These are phyloP conservation scores for Monosporascus sp. DNA, from an alignment of 2,329 filamentous ascomycete genomes.

Conservation along the genomic window DNA sequence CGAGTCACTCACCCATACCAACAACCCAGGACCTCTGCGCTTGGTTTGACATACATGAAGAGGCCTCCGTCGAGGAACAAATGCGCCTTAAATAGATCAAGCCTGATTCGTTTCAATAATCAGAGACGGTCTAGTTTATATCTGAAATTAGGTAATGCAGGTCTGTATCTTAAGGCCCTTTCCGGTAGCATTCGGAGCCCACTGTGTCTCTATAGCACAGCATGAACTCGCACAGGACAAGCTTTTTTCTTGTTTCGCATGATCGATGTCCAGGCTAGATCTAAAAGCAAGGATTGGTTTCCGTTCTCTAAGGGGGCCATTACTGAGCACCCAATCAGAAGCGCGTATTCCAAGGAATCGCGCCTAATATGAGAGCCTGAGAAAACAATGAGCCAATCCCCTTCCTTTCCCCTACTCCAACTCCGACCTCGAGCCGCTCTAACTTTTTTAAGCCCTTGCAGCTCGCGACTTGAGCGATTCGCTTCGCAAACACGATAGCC, in stretches of 20 bases:
- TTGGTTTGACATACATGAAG: neutral
- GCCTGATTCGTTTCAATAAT: neutral
- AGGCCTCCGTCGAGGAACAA: neutral
- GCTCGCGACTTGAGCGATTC: slow-evolving; percentile 16
- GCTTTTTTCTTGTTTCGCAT: slow-evolving; percentile 5
- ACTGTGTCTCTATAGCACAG: slow-evolving; percentile 1
- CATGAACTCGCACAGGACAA: neutral
- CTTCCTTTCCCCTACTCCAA: slow-evolving; percentile 6
- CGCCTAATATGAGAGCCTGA: slow-evolving; percentile 22
- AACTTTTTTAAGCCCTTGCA: slow-evolving; percentile 9
- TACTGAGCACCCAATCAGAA: slow-evolving; percentile 16
- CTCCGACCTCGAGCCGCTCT: slow-evolving; percentile 24
- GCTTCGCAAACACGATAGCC: slow-evolving; percentile 22
- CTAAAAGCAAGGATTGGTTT: too few species aligned
- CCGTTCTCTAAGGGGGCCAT: too few species aligned
- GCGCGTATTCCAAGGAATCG: slow-evolving; percentile 12
- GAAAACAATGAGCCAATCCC: slow-evolving; percentile 13
- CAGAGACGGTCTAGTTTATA: neutral
- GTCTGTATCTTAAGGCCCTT: slow-evolving; percentile 1
- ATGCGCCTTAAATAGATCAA: neutral
- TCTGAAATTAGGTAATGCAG: too few species aligned
- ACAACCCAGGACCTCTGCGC: slow-evolving; percentile 1
- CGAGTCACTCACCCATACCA: slow-evolving; percentile 5
- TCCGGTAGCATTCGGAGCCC: slow-evolving; percentile 3
- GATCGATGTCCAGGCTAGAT: slow-evolving; percentile 11